Evolutionary conservation across 148 eudicot species (phyloP), one percentile per base, ranked within the genome.

Genomic region (Beta vulgaris): DNA sequence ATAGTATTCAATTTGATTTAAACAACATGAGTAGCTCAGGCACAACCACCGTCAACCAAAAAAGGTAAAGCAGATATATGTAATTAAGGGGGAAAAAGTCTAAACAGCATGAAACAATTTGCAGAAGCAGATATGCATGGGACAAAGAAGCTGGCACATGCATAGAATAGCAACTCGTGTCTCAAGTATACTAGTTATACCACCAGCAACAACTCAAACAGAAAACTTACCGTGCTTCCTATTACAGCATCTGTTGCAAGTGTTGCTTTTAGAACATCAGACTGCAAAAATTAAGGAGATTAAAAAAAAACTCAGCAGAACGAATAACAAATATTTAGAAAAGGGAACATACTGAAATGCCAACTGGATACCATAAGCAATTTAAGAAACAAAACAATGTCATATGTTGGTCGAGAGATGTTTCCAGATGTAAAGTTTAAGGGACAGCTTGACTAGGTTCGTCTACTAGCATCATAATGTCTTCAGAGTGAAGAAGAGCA

Each of bases 161-260:
- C 32, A 15, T 48, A 71, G 14, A 28, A 53, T 16, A 19, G 54
- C 62, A 58, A 67, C 48, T 19, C 32, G 31, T 7, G 58, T 31
- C 25, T 35, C 59, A 46, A 26, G 37, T 58, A 3, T 11, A 69
- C 26, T 34, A 3, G 3, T n/a, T 63, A 69, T 57, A 40, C 34
- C 61, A 78, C 15, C 39, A 31, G 42, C 31, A 43, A 28, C 44
- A 31, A 34, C 15, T 59, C 48, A 67, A 81, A 32, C 25, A 53
- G 34, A 65, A 59, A 16, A 51, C 90, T 77, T 87, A 95, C 99
- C 75, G 72, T 92, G 69, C 88, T 73, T 75, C 99, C 99, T 32
- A 95, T 92, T 46, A 89, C 97, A 44, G 99, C 96, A 91, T 95
- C 99, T 46, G 94, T 91, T 71, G 91, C 99, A 49, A 95, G 92